These are phyloP conservation scores for Neurospora intermedia DNA, from an alignment of 495 filamentous ascomycete genomes.

Conservation along the genomic window DNA sequence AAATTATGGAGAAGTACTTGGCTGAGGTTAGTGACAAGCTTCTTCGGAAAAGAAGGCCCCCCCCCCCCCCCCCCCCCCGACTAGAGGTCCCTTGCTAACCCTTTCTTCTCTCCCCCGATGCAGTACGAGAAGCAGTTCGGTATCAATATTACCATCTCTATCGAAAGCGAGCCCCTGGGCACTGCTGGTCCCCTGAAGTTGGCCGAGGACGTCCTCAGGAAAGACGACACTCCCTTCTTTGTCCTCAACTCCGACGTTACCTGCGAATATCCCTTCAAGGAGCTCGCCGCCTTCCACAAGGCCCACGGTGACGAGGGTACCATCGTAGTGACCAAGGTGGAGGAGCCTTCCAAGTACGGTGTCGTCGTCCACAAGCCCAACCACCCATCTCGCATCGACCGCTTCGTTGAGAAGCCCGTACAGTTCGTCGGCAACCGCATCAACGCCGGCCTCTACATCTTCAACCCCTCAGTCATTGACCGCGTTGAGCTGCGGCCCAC, in stretches of 20 bases:
- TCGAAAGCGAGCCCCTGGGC: constrained; percentile 90
- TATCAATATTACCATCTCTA: constrained; percentile 90
- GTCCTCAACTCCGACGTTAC: constrained; percentile 98
- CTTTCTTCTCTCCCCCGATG: background rate
- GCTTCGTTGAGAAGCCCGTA: constrained; percentile 98
- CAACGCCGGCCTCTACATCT: constrained; percentile 98
- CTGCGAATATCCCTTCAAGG: constrained; percentile 92
- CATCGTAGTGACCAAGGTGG: constrained; percentile 98
- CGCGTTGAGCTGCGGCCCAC: constrained; percentile 96
- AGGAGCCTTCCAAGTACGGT: constrained; percentile 98
- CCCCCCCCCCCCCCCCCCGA: background rate
- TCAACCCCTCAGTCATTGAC: constrained; percentile 82
- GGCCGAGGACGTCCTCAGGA: constrained; percentile 84
- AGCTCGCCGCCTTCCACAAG: constrained; percentile 86
- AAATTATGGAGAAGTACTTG: constrained; percentile 72
- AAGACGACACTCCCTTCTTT: constrained; percentile 92
- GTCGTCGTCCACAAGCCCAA: constrained; percentile 96
- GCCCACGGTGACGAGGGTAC: constrained; percentile 90
- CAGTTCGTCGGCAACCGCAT: constrained; percentile 99
- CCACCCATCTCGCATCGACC: constrained; percentile 87
- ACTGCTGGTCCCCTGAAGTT: constrained; percentile 95
- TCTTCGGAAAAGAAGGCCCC: constrained; percentile 2
- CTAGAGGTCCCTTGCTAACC: background rate
- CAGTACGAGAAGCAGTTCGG: constrained; percentile 89
- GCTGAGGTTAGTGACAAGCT: constrained; percentile 31